These are phyloP conservation scores for Cryphonectria nitschkei DNA, from an alignment of 2,329 filamentous ascomycete species.

Conservation along the genomic window DNA sequence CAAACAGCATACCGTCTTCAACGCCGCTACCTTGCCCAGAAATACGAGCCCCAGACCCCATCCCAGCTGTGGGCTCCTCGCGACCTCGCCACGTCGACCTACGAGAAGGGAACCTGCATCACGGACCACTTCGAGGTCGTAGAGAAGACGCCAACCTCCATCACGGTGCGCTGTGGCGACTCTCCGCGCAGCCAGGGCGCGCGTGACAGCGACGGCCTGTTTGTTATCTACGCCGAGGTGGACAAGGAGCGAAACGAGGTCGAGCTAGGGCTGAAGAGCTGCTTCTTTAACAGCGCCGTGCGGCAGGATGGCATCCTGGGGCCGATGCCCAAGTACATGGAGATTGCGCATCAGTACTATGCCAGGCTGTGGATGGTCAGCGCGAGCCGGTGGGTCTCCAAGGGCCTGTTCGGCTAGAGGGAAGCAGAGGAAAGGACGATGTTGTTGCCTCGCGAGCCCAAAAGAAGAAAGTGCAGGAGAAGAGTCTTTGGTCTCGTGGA, in stretches of 20 bases:
- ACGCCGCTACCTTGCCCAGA: constrained; percentile 60
- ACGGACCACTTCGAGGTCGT: constrained; percentile 76
- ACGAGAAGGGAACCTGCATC: constrained; percentile 65
- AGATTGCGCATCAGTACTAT: constrained; percentile 45
- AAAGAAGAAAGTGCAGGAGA: too few species aligned
- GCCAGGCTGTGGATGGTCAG: constrained; percentile 45
- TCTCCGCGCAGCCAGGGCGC: constrained; percentile 60
- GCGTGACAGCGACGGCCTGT: constrained; percentile 66
- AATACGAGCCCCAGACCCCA: constrained; percentile 61
- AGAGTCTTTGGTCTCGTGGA: not conserved
- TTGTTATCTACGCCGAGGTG: constrained; percentile 64
- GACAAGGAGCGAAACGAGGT: constrained; percentile 62
- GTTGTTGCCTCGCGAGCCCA: not conserved
- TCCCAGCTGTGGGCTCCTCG: constrained; percentile 64
- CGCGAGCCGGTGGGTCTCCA: constrained; percentile 41
- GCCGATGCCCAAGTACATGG: constrained; percentile 42
- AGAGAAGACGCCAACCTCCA: constrained; percentile 61
- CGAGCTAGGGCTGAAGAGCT: constrained; percentile 67
- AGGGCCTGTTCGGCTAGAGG: constrained; percentile 19
- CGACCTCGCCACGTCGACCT: constrained; percentile 58
- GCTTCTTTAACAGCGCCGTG: constrained; percentile 56
- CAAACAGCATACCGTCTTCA: constrained; percentile 60
- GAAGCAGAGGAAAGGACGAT: too few species aligned
- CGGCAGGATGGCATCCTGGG: constrained; percentile 41
- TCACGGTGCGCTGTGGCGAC: constrained; percentile 69